phyloP scores from a whole-genome alignment of 2,329 filamentous ascomycete species.

The Ophiostoma sp. region DNA sequence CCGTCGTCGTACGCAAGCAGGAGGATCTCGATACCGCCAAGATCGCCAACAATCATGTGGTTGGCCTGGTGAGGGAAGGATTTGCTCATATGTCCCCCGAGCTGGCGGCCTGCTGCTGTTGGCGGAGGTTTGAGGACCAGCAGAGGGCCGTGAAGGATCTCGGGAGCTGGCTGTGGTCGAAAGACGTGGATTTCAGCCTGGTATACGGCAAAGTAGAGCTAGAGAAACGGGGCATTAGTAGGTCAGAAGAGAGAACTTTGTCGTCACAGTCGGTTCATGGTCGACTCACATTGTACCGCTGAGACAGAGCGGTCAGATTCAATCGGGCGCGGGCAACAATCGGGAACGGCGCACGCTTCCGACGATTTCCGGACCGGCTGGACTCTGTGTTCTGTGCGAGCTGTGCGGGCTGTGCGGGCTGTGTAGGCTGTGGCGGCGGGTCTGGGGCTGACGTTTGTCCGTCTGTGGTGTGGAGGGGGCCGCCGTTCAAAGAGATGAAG shows the following conservation, averaged over 20 bases:
- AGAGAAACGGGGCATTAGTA: background rate
- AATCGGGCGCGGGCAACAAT: slow-evolving; percentile 42
- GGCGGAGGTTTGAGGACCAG: slow-evolving; percentile 50
- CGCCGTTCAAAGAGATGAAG: background rate
- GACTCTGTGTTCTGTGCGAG: background rate
- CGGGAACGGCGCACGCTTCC: slow-evolving; percentile 31
- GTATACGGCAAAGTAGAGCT: slow-evolving; percentile 64
- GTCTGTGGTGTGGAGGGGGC: background rate
- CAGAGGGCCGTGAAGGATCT: slow-evolving; percentile 53
- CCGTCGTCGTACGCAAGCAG: slow-evolving; percentile 71
- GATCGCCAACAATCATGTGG: slow-evolving; percentile 65
- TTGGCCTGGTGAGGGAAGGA: slow-evolving; percentile 64
- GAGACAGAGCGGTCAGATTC: slow-evolving; percentile 60
- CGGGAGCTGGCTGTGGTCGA: slow-evolving; percentile 48
- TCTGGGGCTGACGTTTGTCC: background rate
- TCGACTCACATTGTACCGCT: slow-evolving; percentile 53
- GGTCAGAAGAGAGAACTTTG: too few relatives aligned
- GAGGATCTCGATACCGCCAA: slow-evolving; percentile 70
- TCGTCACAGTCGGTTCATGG: background rate
- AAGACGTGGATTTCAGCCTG: slow-evolving; percentile 59
- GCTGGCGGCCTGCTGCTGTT: slow-evolving; percentile 41
- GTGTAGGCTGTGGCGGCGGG: background rate
- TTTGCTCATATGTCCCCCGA: slow-evolving; percentile 56
- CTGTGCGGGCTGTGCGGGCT: too few relatives aligned
- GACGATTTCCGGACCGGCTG: background rate